Base-by-base conservation (phyloP, 306 rosid genomes). In the Begonia masoniana region DNA sequence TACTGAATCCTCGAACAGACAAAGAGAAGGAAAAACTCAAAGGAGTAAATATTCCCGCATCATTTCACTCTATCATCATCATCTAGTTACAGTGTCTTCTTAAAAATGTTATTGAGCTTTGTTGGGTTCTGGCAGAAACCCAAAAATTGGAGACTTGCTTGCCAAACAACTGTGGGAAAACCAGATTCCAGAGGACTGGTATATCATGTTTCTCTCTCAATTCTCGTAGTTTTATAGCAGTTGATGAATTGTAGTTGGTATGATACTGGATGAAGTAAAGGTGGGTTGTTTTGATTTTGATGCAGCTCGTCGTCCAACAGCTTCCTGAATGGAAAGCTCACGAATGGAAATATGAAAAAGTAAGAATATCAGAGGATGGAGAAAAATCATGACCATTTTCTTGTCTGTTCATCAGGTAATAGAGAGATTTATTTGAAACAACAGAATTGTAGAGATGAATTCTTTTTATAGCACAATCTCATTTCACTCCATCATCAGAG, bases 81-180 rank as follows among this genome's bases (percentile, higher is more conserved):
- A 6, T 31, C 39, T 31, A 7, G 39, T 5, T 31, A 31, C 7
- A 5, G 39, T 31, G 50, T 46, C 2, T 12, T 11, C 14, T 11
- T 14, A 1, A 10, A 11, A n/a, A 10, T 17, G 31, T 5, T 17
- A 17, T 10, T 51, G 23, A n/a, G 11, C 11, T 14, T 0, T 17
- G 24, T 51, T 14, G 54, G 16, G 11, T 17, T 9, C 43, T 52
- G n/a, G 23, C 80, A 91, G 99, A 91, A 91, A 77, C 99, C 88
- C 62, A 86, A 77, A 74, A 83, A 77, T 63, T 91, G 92, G 92
- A 91, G 99, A 77, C 80, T 86, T 47, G 99, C 99, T 73, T 91
- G 99, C 76, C 99, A 91, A 74, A 72, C 84, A 55, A 76, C 73
- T 39, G 94, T 91, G 42, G 94, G 94, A 19, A 59, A 69, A 63